A percentile compares a stretch with the other conserved stretches of the same genome.
Conservation (phyloP, 805 yeast genomes). For the Candida montana region DNA sequence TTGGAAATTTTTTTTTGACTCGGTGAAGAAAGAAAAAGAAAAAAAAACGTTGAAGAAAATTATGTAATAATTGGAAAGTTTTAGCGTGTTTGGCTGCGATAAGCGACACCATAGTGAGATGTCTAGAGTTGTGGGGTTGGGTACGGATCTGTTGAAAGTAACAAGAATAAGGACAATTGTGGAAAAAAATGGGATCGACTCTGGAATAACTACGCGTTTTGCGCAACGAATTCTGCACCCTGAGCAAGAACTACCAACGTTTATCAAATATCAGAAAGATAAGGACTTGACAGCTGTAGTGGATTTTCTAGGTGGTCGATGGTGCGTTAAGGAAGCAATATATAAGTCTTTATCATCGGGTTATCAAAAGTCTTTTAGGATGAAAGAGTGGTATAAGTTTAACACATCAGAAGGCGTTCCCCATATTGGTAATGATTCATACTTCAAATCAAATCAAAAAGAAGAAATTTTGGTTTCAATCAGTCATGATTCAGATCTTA, state of each 20-base stretch:
- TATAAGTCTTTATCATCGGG: slow-evolving; percentile 49
- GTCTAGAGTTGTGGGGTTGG: slow-evolving; percentile 5
- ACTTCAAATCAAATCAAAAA: slow-evolving; percentile 18
- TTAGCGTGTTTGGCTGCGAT: background rate
- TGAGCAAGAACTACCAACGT: slow-evolving; percentile 36
- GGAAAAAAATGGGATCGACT: slow-evolving; percentile 26
- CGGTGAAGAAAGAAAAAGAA: background rate
- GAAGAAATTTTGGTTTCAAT: slow-evolving; percentile 51
- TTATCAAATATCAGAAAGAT: slow-evolving; percentile 16
- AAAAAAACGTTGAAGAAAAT: too few relatives aligned
- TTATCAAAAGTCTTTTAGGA: slow-evolving; percentile 48
- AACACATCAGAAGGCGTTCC: slow-evolving; percentile 31
- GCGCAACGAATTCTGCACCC: slow-evolving; percentile 52
- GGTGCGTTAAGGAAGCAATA: slow-evolving; percentile 76
- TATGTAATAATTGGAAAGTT: background rate
- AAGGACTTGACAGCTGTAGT: slow-evolving; percentile 26
- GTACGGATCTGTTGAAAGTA: slow-evolving; percentile 42
- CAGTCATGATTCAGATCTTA: slow-evolving; percentile 60
- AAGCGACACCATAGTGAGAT: background rate
- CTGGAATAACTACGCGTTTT: slow-evolving; percentile 31
- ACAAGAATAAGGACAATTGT: slow-evolving; percentile 43
- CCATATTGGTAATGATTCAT: slow-evolving; percentile 42
- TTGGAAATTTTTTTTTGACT: background rate
- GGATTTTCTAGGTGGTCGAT: slow-evolving; percentile 45
- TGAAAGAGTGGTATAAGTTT: slow-evolving; percentile 54